These are phyloP conservation scores for Medicago arabica DNA, from an alignment of 306 rosid species.

Conservation along the genomic window DNA sequence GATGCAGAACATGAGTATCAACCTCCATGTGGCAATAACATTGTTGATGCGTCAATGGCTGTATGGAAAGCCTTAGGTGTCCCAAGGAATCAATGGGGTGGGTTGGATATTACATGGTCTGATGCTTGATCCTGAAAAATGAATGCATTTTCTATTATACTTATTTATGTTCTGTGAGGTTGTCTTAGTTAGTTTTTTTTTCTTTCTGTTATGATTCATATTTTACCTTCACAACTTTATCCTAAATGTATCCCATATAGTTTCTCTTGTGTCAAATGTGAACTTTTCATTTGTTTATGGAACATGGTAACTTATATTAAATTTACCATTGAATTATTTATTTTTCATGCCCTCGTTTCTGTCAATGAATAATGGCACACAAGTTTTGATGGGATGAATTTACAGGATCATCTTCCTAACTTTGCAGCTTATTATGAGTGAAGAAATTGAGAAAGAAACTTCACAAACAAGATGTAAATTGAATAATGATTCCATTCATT, in stretches of 20 bases:
- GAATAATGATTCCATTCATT: too few relatives aligned
- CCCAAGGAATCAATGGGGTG: not conserved
- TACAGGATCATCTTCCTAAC: too few relatives aligned
- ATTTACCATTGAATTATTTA: too few relatives aligned
- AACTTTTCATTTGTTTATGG: not conserved
- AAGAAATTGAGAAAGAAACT: too few relatives aligned
- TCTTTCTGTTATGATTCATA: not conserved
- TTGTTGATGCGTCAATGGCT: conserved; percentile 2
- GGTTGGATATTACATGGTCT: conserved; percentile 1
- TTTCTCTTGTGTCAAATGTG: not conserved
- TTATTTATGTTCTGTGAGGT: not conserved
- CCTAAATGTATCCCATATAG: not conserved
- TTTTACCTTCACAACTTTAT: not conserved
- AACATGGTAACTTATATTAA: too few relatives aligned
- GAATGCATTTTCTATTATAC: not conserved
- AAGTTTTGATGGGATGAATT: too few relatives aligned
- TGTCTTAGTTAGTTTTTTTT: not conserved
- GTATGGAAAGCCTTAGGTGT: not conserved
- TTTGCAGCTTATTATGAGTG: too few relatives aligned
- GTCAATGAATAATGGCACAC: not conserved
- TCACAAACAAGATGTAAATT: too few relatives aligned
- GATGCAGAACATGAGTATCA: not conserved
- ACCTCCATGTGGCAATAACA: not conserved
- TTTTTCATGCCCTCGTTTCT: too few relatives aligned
- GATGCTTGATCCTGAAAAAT: not conserved